These are phyloP conservation scores for Acanthamoeba sp. DNA, from an alignment of 208 protist species.

Conservation along the genomic window DNA sequence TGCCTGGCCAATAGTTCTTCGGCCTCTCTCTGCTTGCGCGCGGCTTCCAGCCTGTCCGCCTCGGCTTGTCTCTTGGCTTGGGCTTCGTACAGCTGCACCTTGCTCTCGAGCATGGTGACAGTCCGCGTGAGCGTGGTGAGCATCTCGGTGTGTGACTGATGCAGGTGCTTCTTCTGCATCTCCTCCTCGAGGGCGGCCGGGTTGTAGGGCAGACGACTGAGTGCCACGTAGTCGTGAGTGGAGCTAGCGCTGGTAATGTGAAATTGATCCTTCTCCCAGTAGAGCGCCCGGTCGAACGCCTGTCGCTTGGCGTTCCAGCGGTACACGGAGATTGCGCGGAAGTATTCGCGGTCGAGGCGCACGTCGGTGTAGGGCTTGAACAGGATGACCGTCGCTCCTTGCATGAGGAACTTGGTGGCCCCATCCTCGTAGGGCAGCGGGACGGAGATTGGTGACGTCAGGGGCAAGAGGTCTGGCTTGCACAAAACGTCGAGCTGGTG, in stretches of 20 bases:
- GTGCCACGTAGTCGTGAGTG: background rate
- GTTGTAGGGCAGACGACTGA: background rate
- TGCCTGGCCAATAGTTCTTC: background rate
- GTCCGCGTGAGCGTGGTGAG: background rate
- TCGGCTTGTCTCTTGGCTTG: background rate
- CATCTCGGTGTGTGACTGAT: background rate
- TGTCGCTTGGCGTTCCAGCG: conserved; percentile 8
- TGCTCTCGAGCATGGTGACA: background rate
- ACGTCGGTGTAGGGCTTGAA: conserved; percentile 10
- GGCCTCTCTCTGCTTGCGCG: background rate
- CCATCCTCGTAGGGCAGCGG: background rate
- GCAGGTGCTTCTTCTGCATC: background rate
- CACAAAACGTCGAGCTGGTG: background rate
- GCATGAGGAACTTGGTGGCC: background rate
- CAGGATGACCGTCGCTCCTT: background rate
- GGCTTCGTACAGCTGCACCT: background rate
- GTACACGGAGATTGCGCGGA: background rate
- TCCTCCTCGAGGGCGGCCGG: background rate
- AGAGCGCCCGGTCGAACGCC: background rate
- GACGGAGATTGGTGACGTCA: background rate
- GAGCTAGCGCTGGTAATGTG: background rate
- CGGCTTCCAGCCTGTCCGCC: background rate
- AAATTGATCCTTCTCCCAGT: background rate
- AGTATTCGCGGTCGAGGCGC: conserved; percentile 5
- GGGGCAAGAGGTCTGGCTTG: background rate